phyloP scores from a whole-genome alignment of 495 filamentous ascomycete genomes.

The Physcia stellaris region DNA sequence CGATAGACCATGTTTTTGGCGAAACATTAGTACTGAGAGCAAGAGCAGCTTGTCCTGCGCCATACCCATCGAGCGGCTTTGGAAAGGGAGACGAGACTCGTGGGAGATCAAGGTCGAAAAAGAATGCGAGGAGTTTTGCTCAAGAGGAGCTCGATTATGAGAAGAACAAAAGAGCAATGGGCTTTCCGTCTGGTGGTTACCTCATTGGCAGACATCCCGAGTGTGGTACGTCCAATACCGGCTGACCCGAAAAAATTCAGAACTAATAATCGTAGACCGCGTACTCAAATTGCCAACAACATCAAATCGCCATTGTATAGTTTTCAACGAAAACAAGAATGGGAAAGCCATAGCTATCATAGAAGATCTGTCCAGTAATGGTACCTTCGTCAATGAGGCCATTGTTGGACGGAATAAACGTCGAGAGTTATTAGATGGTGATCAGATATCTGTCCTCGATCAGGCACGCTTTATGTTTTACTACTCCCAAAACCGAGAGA shows the following conservation, averaged over 20 bases:
- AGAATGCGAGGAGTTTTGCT: slow-evolving; percentile 20
- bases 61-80: slow-evolving; percentile 16
- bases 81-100: slow-evolving; percentile 21
- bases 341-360: slow-evolving; percentile 69
- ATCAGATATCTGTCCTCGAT: slow-evolving; percentile 77
- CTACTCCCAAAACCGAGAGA: slow-evolving; percentile 58
- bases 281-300: slow-evolving; percentile 66
- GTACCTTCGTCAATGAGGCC: slow-evolving; percentile 88
- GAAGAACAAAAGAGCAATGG: slow-evolving; percentile 19
- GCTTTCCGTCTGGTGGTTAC: slow-evolving; percentile 65
- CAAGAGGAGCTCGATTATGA: slow-evolving; percentile 47
- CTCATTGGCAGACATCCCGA: slow-evolving; percentile 86
- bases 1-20: slow-evolving; percentile 54
- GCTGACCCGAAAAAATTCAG: neutral
- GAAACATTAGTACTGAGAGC: slow-evolving; percentile 62
- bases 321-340: slow-evolving; percentile 77
- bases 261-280: slow-evolving; percentile 46
- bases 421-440: slow-evolving; percentile 72
- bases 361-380: slow-evolving; percentile 91
- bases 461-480: slow-evolving; percentile 79
- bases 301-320: slow-evolving; percentile 87
- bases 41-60: slow-evolving; percentile 47
- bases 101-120: slow-evolving; percentile 24
- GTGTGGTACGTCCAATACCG: slow-evolving; percentile 53
- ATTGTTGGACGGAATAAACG: slow-evolving; percentile 84